Conservation (phyloP, 2,329 filamentous ascomycete genomes). For the Cladorrhinum sp. region DNA sequence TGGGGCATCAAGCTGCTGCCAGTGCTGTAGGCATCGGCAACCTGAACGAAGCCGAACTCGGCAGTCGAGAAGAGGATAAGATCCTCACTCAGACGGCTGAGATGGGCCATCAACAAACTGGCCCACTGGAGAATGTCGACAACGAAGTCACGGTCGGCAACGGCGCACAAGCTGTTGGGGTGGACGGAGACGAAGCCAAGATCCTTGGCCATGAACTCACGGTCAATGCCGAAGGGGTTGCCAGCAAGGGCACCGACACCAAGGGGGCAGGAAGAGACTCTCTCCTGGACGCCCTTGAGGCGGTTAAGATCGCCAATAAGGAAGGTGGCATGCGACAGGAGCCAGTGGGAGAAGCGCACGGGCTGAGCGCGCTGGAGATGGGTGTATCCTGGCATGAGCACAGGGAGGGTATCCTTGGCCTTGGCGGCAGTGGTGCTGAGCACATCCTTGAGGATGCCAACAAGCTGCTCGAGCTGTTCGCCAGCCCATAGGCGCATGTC, state of each 20-base stretch:
- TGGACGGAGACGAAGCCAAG: slow-evolving; percentile 62
- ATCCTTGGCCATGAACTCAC: slow-evolving; percentile 74
- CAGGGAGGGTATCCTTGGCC: slow-evolving; percentile 71
- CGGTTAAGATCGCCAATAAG: slow-evolving; percentile 75
- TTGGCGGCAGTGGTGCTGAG: slow-evolving; percentile 65
- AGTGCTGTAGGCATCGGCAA: slow-evolving; percentile 78
- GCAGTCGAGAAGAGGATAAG: slow-evolving; percentile 76
- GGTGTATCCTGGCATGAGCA: slow-evolving; percentile 84
- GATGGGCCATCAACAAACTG: slow-evolving; percentile 73
- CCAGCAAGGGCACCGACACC: slow-evolving; percentile 76
- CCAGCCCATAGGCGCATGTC: slow-evolving; percentile 76
- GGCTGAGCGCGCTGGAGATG: slow-evolving; percentile 80
- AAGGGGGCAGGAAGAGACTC: slow-evolving; percentile 71
- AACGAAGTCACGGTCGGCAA: slow-evolving; percentile 78
- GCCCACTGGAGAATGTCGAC: slow-evolving; percentile 80
- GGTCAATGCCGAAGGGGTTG: slow-evolving; percentile 78
- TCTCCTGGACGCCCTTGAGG: slow-evolving; percentile 66
- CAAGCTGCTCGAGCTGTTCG: slow-evolving; percentile 68
- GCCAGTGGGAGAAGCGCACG: slow-evolving; percentile 78
- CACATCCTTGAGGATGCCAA: slow-evolving; percentile 65
- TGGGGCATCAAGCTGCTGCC: slow-evolving; percentile 76
- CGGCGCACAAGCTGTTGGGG: slow-evolving; percentile 54
- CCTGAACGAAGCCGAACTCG: slow-evolving; percentile 72
- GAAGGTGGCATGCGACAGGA: slow-evolving; percentile 69
- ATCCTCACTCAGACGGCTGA: slow-evolving; percentile 75